phyloP scores from a whole-genome alignment of 2,329 filamentous ascomycete species.

The Cytospora schulzeri region DNA sequence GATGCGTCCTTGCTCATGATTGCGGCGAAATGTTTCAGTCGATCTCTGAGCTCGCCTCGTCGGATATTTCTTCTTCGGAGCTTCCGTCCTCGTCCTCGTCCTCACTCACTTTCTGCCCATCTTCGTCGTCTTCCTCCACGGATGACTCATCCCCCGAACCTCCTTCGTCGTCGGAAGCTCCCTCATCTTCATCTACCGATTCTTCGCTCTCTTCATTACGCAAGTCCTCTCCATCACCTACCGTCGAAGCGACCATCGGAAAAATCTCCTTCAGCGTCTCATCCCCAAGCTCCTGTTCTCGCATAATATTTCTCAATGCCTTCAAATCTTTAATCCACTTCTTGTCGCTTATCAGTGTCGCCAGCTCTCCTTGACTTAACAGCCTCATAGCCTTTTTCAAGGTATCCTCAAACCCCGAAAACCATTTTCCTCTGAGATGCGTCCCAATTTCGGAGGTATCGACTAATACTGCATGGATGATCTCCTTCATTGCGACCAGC shows the following conservation, averaged over 20 bases:
- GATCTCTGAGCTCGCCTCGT: neutral
- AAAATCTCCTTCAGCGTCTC: slow-evolving; percentile 3
- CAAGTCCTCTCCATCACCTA: neutral
- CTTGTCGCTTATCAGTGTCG: neutral
- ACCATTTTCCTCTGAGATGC: slow-evolving; percentile 11
- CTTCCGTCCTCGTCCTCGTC: neutral
- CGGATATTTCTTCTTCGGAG: neutral
- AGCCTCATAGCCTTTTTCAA: slow-evolving; percentile 3
- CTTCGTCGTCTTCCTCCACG: neutral
- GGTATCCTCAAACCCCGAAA: neutral
- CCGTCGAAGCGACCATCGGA: neutral
- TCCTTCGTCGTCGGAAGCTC: neutral
- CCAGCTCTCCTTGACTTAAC: neutral
- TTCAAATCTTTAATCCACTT: slow-evolving; percentile 1
- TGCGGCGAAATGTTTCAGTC: neutral
- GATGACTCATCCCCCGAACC: neutral
- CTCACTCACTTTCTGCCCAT: too few species aligned
- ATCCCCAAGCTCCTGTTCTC: neutral
- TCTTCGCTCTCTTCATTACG: neutral
- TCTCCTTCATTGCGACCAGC: slow-evolving; percentile 9
- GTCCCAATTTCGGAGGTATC: slow-evolving; percentile 5
- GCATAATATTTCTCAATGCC: neutral
- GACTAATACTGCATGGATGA: neutral
- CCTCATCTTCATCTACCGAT: neutral
- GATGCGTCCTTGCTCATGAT: neutral